A percentile compares a stretch with the other conserved stretches of the same genome.
phyloP scores from a whole-genome alignment of 495 filamentous ascomycete genomes.

The Chaetomium cochliodes region DNA sequence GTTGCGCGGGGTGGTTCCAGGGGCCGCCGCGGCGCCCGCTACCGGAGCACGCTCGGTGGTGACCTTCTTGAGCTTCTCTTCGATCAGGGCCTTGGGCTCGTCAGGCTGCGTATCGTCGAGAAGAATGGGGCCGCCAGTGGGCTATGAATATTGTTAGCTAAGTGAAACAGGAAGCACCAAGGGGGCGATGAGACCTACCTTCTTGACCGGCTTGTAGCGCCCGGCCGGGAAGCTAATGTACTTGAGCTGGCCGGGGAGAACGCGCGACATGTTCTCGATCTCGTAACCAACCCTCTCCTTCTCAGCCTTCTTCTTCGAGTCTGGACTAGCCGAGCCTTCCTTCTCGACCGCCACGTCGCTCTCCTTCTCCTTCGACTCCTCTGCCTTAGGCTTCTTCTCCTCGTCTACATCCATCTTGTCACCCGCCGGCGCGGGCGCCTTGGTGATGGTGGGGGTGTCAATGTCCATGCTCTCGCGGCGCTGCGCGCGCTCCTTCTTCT shows the following conservation, averaged over 20 bases:
- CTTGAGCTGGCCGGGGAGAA: constrained; percentile 89
- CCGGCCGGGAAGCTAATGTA: constrained; percentile 87
- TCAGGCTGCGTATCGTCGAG: constrained; percentile 80
- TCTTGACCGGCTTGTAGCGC: constrained; percentile 93
- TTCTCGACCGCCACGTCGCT: constrained; percentile 55
- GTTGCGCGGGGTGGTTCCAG: constrained; percentile 21
- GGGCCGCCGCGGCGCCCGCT: constrained; percentile 34
- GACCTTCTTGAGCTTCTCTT: constrained; percentile 81
- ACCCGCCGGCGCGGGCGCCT: constrained; percentile 58
- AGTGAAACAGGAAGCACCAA: background rate
- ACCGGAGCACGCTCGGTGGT: constrained; percentile 62
- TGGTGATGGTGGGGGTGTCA: constrained; percentile 75
- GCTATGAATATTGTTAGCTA: constrained; percentile 57
- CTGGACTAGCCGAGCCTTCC: constrained; percentile 49
- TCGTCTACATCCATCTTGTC: constrained; percentile 94
- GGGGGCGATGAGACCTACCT: constrained; percentile 56
- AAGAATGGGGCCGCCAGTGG: constrained; percentile 90
- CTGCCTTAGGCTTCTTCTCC: constrained; percentile 57
- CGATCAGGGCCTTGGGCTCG: constrained; percentile 74
- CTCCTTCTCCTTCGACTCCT: constrained; percentile 62
- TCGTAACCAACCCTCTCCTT: constrained; percentile 97
- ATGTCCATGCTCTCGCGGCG: constrained; percentile 86
- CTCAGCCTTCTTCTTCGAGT: constrained; percentile 78
- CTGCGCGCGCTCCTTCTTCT: constrained; percentile 68
- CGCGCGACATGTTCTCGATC: constrained; percentile 93